Conservation (phyloP, 2,329 filamentous ascomycete species). For the Hortaea werneckii region DNA sequence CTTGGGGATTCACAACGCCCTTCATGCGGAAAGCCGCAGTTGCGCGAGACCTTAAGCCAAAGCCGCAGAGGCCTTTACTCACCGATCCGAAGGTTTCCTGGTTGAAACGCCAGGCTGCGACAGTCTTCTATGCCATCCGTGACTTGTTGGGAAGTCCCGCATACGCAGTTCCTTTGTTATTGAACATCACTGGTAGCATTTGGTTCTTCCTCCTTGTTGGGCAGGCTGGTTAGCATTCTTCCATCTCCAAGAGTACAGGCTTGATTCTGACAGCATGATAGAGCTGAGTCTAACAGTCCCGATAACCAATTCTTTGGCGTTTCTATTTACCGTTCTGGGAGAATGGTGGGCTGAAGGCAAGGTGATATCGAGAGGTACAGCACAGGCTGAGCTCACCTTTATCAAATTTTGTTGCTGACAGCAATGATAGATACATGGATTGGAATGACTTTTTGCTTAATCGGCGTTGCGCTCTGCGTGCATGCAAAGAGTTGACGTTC, state of each 20-base stretch:
- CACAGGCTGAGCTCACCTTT: not conserved
- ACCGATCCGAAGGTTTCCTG: slow-evolving; percentile 38
- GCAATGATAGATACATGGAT: slow-evolving; percentile 59
- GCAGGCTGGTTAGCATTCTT: slow-evolving; percentile 59
- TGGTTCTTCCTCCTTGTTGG: slow-evolving; percentile 97
- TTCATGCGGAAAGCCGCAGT: slow-evolving; percentile 84
- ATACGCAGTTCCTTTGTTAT: slow-evolving; percentile 72
- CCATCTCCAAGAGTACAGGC: too few species aligned
- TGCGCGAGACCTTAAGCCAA: slow-evolving; percentile 33
- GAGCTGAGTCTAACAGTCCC: slow-evolving; percentile 89
- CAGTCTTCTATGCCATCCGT: slow-evolving; percentile 61
- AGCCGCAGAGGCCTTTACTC: slow-evolving; percentile 43
- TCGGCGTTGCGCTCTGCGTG: slow-evolving; percentile 76
- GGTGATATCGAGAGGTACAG: slow-evolving; percentile 68
- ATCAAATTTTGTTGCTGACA: not conserved
- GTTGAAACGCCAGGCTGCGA: slow-evolving; percentile 52
- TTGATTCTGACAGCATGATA: slow-evolving; percentile 26
- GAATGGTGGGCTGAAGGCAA: slow-evolving; percentile 94
- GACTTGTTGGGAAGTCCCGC: slow-evolving; percentile 72
- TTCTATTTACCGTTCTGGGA: slow-evolving; percentile 88
- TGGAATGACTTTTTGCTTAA: slow-evolving; percentile 69
- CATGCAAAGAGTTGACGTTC: slow-evolving; percentile 36
- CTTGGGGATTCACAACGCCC: slow-evolving; percentile 81
- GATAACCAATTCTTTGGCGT: slow-evolving; percentile 87
- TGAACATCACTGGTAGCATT: slow-evolving; percentile 85